Percentiles rank a stretch among this genome's conserved stretches.
Conservation (phyloP, 257 asterid genomes). For the Solanum okadae region DNA sequence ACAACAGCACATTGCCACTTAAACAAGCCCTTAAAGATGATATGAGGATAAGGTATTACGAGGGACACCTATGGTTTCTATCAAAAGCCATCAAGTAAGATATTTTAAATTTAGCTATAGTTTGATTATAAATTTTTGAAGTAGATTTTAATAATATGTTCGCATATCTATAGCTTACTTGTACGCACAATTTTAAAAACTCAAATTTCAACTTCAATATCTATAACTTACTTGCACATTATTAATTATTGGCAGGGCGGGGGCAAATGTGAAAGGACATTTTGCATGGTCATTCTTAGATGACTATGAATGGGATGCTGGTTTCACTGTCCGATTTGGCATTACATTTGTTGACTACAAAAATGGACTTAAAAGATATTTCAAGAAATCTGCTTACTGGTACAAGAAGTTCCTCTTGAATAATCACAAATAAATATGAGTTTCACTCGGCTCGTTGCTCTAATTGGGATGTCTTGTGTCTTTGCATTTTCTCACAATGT, state of each 20-base stretch:
- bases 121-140: background rate
- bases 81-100: slow-evolving; percentile 20
- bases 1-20: slow-evolving; percentile 8
- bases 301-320: slow-evolving; percentile 25
- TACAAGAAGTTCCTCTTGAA: slow-evolving; percentile 16
- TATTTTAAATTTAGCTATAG: background rate
- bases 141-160: background rate
- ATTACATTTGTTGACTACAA: slow-evolving; percentile 8
- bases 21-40: slow-evolving; percentile 13
- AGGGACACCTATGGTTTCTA: slow-evolving; percentile 18
- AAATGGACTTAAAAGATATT: slow-evolving; percentile 9
- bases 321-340: slow-evolving; percentile 18
- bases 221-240: background rate
- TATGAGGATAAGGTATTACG: slow-evolving; percentile 10
- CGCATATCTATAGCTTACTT: too few species aligned
- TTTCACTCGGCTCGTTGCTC: background rate
- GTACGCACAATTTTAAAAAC: background rate
- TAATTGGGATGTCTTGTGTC: background rate
- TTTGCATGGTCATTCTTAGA: slow-evolving; percentile 20
- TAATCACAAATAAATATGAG: background rate
- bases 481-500: background rate
- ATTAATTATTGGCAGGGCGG: slow-evolving; percentile 2
- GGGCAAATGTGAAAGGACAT: slow-evolving; percentile 25
- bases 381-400: slow-evolving; percentile 17
- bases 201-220: background rate